Evolutionary conservation across 2,329 filamentous ascomycete genomes (phyloP), one percentile per base, ranked within the genome.

Genomic region (Penicillium sumatraense): DNA sequence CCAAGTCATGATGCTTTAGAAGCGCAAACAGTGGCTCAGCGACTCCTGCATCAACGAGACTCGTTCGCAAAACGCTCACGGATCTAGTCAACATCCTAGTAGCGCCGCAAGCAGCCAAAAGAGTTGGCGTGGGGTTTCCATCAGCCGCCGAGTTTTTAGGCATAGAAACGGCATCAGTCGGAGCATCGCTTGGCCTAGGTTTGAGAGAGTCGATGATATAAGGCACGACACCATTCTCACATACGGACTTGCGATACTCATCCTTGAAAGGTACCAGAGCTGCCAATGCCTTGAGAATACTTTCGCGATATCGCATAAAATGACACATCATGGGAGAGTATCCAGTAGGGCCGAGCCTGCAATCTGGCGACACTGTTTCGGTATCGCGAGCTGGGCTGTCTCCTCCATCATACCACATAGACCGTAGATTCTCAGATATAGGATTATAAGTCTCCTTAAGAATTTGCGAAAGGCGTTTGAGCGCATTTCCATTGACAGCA

Each of bases 191-290:
- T 9, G 73, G 68, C 49, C 83, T 83, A 1, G 86, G 81, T 49
- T 83, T 87, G 41, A 98, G 81, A 0, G 92, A 95, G 64, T 96
- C 90, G 38, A 96, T 88, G 49, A 98, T 87, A 68, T 89, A 92
- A 1, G 86, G 83, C 41, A 96, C 82, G 47, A 90, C 84, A n/a
- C 92, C 91, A 64, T 90, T 86, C 21, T 93, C 88, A 49, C 95
- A 89, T 44, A 98, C 84, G 0, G 84, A 82, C 68, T 96, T 96
- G 40, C 93, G 84, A 68, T 93, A 91, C 21, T 89, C 86, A 63
- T 98, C 92, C 66, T 92, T 91, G 64, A 89, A 88, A 2, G 90
- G 86, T 1, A 90, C 86, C 48, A 98, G 79, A 2, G 91, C 89
- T n/a, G 90, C 90, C 53, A 98, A 78, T 1, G 91, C 92, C 66